A percentile compares a stretch with the other conserved stretches of the same genome.
Evolutionary conservation across 768 basidiomycete genomes (phyloP).

Genomic region (Suillus ampliporus): DNA sequence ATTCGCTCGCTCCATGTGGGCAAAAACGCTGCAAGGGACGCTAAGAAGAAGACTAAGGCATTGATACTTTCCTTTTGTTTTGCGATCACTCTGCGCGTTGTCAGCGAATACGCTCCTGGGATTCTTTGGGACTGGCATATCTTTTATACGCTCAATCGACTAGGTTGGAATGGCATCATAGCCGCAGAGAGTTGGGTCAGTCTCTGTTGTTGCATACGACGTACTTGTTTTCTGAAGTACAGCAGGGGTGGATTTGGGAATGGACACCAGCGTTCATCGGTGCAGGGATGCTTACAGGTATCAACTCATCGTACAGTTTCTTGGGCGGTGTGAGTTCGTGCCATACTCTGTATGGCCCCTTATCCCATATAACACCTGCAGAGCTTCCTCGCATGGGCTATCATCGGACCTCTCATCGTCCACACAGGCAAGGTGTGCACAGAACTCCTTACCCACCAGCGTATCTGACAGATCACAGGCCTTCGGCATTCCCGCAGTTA

Average conservation of each 20-base stretch:
- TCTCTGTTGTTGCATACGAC: constrained; percentile 7
- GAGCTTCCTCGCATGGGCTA: constrained; percentile 67
- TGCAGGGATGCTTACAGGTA: constrained; percentile 61
- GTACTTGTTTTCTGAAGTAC: constrained; percentile 28
- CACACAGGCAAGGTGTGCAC: constrained; percentile 45
- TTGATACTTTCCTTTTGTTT: constrained; percentile 52
- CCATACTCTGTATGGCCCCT: not conserved
- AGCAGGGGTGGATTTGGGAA: constrained; percentile 28
- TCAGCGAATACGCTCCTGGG: constrained; percentile 65
- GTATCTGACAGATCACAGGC: constrained; percentile 17
- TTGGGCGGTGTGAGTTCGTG: constrained; percentile 42
- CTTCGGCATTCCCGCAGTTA: constrained; percentile 21
- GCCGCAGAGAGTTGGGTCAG: constrained; percentile 63
- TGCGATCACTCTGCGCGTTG: constrained; percentile 57
- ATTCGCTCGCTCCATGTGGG: constrained; percentile 65
- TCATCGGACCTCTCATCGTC: constrained; percentile 61
- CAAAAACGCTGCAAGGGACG: constrained; percentile 52
- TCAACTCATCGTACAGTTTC: constrained; percentile 64
- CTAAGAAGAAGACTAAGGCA: constrained; percentile 60
- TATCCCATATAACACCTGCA: constrained; percentile 17
- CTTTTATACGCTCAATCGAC: constrained; percentile 61
- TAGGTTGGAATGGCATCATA: constrained; percentile 67
- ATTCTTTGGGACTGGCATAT: constrained; percentile 68
- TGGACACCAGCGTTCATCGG: constrained; percentile 63
- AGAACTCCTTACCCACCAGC: not conserved